Evolutionary conservation across 2,329 filamentous ascomycete species (phyloP).

Genomic region (Tolypocladium paradoxum): DNA sequence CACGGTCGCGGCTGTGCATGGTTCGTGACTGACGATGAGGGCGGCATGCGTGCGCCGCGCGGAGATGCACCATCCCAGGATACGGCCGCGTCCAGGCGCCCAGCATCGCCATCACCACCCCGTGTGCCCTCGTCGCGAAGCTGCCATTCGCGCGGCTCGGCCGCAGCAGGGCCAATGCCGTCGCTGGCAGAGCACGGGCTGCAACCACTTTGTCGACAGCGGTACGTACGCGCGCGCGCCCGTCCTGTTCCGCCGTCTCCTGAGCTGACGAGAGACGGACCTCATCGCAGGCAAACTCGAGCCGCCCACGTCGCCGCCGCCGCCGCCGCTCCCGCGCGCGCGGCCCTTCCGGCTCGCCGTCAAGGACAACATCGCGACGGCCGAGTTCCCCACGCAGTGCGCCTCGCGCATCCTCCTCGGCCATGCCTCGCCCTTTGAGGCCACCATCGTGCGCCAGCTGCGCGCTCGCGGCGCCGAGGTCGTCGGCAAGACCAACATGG

Average conservation of each 20-base stretch:
- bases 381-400: conserved; percentile 64
- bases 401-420: conserved; percentile 63
- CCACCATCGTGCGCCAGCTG: conserved; percentile 66
- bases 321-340: conserved; percentile 10
- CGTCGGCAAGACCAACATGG: conserved; percentile 80
- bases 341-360: conserved; percentile 43
- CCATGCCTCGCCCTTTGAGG: conserved; percentile 68
- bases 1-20: conserved; percentile 9
- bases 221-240: conserved; percentile 15
- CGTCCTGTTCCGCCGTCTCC: background rate
- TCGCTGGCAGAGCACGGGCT: conserved; percentile 17
- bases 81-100: background rate
- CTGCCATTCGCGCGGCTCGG: conserved; percentile 1
- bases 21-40: conserved; percentile 17
- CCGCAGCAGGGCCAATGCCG: conserved; percentile 8
- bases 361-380: conserved; percentile 69
- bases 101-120: background rate
- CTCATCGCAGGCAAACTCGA: background rate
- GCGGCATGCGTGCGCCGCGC: conserved; percentile 16
- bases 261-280: background rate
- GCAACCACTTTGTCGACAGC: conserved; percentile 25
- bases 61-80: background rate
- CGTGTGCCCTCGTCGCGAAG: background rate
- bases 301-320: conserved; percentile 2
- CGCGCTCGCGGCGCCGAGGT: conserved; percentile 50